Base-by-base conservation (phyloP, 2,329 filamentous ascomycete genomes). In the Diaporthe velutina region DNA sequence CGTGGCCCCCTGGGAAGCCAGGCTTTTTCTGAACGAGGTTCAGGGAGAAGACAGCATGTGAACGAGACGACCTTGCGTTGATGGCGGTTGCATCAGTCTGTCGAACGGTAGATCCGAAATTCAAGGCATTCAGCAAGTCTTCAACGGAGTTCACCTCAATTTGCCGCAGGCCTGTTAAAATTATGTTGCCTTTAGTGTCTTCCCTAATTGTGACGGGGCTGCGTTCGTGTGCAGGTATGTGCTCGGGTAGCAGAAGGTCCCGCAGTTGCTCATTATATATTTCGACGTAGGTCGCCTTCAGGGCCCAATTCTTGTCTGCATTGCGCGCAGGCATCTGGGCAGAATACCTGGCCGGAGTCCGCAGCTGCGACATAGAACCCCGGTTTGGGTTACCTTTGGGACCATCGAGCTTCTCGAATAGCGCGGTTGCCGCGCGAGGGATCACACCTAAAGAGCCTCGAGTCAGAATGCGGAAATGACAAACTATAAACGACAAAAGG, bases 221-320 rank as follows among this genome's bases (percentile, higher is more conserved):
- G 75, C 97, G 92, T 80, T 98, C 96, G 76, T 88, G 85, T 8
- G 85, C 79, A 1, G 93, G 91, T 0, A 93, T 90, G 60, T 91
- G 84, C 60, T 98, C 96, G 0, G 95, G 91, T 6, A 98, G 86
- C 48, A 99, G 88, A 22, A 99, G 88, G 87, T 99, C 97, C 79
- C 97, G 93, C 40, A 98, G 88, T 81, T 97, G 94, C 84, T 99
- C 97, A 81, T 99, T 98, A 86, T 99, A 99, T 78, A 99, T 99
- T 87, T 98, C 91, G 77, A 98, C 94, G 81, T 98, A 98, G 1
- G 96, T 98, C 15, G 96, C 97, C 83, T 94, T 98, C 80, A 99
- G 87, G 70, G 95, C 93, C 97, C 97, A 99, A 76, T 89, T 94
- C 83, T 93, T 95, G 66, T 97, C 94, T 5, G 81, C 83, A 77